Conservation (phyloP, 2,329 filamentous ascomycete genomes). For the Geosmithia morbida region DNA sequence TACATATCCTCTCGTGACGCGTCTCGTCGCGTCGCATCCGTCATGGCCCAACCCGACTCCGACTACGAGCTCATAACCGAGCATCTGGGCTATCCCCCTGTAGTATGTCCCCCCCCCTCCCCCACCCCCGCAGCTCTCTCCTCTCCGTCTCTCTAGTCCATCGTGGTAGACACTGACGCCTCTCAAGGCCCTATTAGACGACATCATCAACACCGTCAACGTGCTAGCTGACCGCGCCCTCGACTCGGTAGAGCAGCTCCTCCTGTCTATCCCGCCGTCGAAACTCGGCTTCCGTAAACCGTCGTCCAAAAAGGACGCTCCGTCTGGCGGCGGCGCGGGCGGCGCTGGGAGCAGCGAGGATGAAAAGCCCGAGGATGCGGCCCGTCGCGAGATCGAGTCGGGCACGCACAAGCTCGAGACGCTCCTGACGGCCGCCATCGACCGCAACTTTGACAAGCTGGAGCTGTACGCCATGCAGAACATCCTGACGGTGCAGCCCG, state of each 20-base stretch:
- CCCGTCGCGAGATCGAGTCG: constrained; percentile 63
- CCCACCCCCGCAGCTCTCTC: neutral
- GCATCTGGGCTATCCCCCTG: constrained; percentile 87
- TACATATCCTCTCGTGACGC: neutral
- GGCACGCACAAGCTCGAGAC: constrained; percentile 79
- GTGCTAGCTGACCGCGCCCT: constrained; percentile 83
- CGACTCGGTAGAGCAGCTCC: constrained; percentile 71
- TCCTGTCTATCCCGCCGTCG: constrained; percentile 58
- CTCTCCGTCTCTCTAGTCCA: constrained; percentile 1
- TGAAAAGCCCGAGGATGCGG: constrained; percentile 20
- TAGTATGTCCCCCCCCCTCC: constrained; percentile 40
- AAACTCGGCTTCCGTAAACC: constrained; percentile 62
- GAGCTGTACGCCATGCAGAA: constrained; percentile 87
- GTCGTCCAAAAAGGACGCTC: neutral
- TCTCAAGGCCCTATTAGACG: constrained; percentile 82
- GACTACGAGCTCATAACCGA: constrained; percentile 71
- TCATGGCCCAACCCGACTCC: constrained; percentile 22
- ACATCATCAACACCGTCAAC: constrained; percentile 95
- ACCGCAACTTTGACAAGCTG: constrained; percentile 74
- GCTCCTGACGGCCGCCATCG: constrained; percentile 64
- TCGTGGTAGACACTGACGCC: constrained; percentile 3
- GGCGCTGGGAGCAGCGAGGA: constrained; percentile 10
- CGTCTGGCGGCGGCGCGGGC: constrained; percentile 12
- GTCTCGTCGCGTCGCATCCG: constrained; percentile 2
- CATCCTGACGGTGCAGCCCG: constrained; percentile 53